phyloP scores from a whole-genome alignment of 768 basidiomycete genomes.

The Hypholoma sublateritium region DNA sequence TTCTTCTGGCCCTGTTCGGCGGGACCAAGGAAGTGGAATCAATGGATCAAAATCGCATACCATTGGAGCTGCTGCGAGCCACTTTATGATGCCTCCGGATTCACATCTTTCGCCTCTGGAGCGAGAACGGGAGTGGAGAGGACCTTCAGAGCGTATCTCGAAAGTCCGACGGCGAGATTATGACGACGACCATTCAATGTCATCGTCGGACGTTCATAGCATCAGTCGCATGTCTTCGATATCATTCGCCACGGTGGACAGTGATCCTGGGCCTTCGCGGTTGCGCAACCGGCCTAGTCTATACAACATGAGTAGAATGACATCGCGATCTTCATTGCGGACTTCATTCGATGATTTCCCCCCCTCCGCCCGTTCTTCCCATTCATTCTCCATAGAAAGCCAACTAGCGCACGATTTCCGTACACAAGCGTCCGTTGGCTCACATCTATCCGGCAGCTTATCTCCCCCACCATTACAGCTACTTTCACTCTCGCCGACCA shows the following conservation, averaged over 20 bases:
- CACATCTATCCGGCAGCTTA: slow-evolving; percentile 58
- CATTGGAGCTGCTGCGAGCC: slow-evolving; percentile 61
- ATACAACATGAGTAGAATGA: slow-evolving; percentile 71
- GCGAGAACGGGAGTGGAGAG: slow-evolving; percentile 49
- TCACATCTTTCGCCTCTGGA: slow-evolving; percentile 26
- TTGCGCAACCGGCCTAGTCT: slow-evolving; percentile 61
- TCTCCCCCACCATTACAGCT: slow-evolving; percentile 79
- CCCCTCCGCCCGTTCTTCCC: slow-evolving; percentile 73
- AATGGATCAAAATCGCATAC: slow-evolving; percentile 45
- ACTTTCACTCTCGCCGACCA: slow-evolving; percentile 69
- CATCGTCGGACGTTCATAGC: slow-evolving; percentile 82
- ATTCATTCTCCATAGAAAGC: slow-evolving; percentile 75
- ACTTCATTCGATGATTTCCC: slow-evolving; percentile 76
- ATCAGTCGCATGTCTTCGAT: slow-evolving; percentile 72
- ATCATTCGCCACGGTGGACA: slow-evolving; percentile 83
- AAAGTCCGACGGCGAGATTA: slow-evolving; percentile 83
- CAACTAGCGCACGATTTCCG: slow-evolving; percentile 76
- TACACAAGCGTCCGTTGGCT: slow-evolving; percentile 67
- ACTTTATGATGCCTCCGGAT: slow-evolving; percentile 36
- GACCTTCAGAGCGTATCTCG: slow-evolving; percentile 57
- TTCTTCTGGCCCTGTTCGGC: slow-evolving; percentile 64
- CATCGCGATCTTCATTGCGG: slow-evolving; percentile 73
- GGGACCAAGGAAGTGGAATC: slow-evolving; percentile 44
- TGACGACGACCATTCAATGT: slow-evolving; percentile 92
- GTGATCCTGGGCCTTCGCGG: slow-evolving; percentile 78